A percentile compares a stretch with the other conserved stretches of the same genome.
Conservation (phyloP, 2,329 filamentous ascomycete species). For the Diaporthe citriasiana region DNA sequence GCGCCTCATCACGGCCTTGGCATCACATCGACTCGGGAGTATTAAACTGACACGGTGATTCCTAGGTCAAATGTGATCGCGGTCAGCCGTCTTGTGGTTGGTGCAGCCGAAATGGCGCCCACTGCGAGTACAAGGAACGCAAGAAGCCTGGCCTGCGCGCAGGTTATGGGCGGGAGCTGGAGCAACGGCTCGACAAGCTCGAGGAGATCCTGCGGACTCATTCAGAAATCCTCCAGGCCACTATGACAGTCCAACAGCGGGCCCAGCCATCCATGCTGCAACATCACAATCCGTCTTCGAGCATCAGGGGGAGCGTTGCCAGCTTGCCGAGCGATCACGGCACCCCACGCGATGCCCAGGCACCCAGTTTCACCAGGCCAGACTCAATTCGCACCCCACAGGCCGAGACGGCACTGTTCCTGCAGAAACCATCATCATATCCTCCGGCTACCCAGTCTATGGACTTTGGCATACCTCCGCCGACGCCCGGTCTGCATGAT, state of each 20-base stretch:
- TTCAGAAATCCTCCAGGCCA: slow-evolving; percentile 74
- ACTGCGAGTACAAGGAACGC: slow-evolving; percentile 77
- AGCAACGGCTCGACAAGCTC: slow-evolving; percentile 78
- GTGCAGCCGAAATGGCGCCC: slow-evolving; percentile 74
- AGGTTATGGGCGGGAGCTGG: slow-evolving; percentile 80
- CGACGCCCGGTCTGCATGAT: slow-evolving; percentile 64
- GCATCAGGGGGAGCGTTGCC: slow-evolving; percentile 63
- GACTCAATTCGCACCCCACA: slow-evolving; percentile 67
- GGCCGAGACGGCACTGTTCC: slow-evolving; percentile 69
- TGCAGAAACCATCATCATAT: slow-evolving; percentile 70
- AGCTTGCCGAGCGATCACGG: slow-evolving; percentile 69
- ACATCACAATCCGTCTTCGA: slow-evolving; percentile 54
- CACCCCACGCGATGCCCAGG: slow-evolving; percentile 63
- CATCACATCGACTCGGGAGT: neutral
- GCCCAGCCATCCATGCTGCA: slow-evolving; percentile 43
- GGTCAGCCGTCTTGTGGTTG: slow-evolving; percentile 80
- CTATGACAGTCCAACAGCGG: slow-evolving; percentile 57
- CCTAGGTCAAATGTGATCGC: slow-evolving; percentile 80
- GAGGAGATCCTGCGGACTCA: slow-evolving; percentile 77
- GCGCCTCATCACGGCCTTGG: neutral
- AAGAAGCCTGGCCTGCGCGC: slow-evolving; percentile 77
- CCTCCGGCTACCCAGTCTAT: slow-evolving; percentile 60
- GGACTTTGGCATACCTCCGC: slow-evolving; percentile 64
- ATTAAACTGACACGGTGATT: neutral
- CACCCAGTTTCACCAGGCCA: slow-evolving; percentile 62